Conservation (phyloP, 768 basidiomycete genomes). For the Podaxis sp. region DNA sequence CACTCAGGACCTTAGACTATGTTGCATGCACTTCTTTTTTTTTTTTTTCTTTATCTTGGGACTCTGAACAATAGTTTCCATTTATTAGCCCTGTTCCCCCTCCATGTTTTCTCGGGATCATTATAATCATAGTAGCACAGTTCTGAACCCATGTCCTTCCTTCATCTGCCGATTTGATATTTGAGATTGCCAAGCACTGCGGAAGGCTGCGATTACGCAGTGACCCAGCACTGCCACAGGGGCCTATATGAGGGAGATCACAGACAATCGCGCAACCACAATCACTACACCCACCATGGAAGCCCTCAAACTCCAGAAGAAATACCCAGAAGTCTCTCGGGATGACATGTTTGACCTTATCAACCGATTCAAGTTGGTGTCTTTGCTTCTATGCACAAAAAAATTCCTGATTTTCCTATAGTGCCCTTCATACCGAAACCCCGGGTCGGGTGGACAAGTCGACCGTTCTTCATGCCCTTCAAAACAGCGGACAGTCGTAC, state of each 20-base stretch:
- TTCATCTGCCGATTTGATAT: background rate
- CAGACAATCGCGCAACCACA: slow-evolving; percentile 10
- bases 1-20: slow-evolving; percentile 3
- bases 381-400: slow-evolving; percentile 2
- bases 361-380: slow-evolving; percentile 91
- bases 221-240: slow-evolving; percentile 13
- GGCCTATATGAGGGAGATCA: slow-evolving; percentile 16
- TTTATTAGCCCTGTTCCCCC: background rate
- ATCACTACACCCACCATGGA: slow-evolving; percentile 52
- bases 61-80: slow-evolving; percentile 6
- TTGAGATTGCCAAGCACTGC: background rate
- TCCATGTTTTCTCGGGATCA: background rate
- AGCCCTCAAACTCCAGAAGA: slow-evolving; percentile 84
- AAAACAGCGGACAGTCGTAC: slow-evolving; percentile 83
- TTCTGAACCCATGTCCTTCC: slow-evolving; percentile 1
- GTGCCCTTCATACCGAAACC: slow-evolving; percentile 73
- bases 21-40: background rate
- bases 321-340: slow-evolving; percentile 86
- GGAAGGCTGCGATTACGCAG: slow-evolving; percentile 11
- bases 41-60: slow-evolving; percentile 9
- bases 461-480: slow-evolving; percentile 73
- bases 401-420: slow-evolving; percentile 27
- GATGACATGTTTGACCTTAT: slow-evolving; percentile 96
- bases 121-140: background rate
- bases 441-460: slow-evolving; percentile 85